phyloP scores from a whole-genome alignment of 2,329 filamentous ascomycete genomes.

The Grosmannia serpens region DNA sequence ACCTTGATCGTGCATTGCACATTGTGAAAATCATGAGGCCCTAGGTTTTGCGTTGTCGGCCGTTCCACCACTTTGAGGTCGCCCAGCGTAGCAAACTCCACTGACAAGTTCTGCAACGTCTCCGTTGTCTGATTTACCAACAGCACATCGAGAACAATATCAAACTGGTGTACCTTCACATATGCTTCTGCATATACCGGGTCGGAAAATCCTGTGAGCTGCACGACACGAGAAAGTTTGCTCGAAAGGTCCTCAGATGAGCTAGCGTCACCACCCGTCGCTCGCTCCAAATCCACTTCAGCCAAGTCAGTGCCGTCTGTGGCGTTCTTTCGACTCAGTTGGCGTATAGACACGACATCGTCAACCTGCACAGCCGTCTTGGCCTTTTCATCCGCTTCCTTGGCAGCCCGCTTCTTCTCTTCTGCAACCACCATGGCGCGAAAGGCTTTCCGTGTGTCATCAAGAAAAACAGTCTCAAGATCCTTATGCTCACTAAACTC shows the following conservation, averaged over 20 bases:
- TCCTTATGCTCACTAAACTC: slow-evolving; percentile 86
- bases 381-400: slow-evolving; percentile 83
- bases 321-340: slow-evolving; percentile 83
- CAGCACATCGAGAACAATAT: slow-evolving; percentile 92
- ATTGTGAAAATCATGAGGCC: slow-evolving; percentile 93
- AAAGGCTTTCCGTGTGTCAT: slow-evolving; percentile 93
- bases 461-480: slow-evolving; percentile 81
- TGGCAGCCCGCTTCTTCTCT: slow-evolving; percentile 93
- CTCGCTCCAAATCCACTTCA: slow-evolving; percentile 82
- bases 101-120: slow-evolving; percentile 90
- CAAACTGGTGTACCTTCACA: slow-evolving; percentile 97
- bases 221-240: slow-evolving; percentile 91
- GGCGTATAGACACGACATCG: slow-evolving; percentile 84
- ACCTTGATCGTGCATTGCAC: slow-evolving; percentile 99
- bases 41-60: slow-evolving; percentile 90
- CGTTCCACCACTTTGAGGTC: slow-evolving; percentile 97
- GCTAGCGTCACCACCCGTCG: slow-evolving; percentile 77
- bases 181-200: slow-evolving; percentile 98
- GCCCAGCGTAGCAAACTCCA: slow-evolving; percentile 96
- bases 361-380: slow-evolving; percentile 93
- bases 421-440: slow-evolving; percentile 93
- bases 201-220: slow-evolving; percentile 96
- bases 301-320: slow-evolving; percentile 74
- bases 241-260: slow-evolving; percentile 74
- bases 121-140: slow-evolving; percentile 96